phyloP scores from a whole-genome alignment of 768 basidiomycete species.

The Macrolepiota fuliginosa region DNA sequence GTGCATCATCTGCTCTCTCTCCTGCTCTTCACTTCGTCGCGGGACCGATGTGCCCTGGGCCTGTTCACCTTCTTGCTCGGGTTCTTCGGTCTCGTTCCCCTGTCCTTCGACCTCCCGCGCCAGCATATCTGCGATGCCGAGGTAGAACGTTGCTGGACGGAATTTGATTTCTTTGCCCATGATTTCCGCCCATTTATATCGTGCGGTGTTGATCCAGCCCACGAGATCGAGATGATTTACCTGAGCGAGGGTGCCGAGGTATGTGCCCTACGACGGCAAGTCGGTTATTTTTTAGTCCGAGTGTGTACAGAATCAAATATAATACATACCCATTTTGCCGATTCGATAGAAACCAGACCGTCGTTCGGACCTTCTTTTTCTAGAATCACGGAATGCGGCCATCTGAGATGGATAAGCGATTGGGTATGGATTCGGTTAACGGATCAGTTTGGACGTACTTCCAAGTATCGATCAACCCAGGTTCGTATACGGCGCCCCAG shows the following conservation, averaged over 20 bases:
- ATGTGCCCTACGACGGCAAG: constrained; percentile 63
- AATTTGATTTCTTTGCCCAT: constrained; percentile 89
- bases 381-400: constrained; percentile 77
- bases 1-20: constrained; percentile 24
- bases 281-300: neutral
- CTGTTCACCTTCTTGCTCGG: neutral
- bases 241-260: constrained; percentile 86
- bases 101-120: constrained; percentile 73
- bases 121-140: constrained; percentile 76
- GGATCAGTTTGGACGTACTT: constrained; percentile 38
- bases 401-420: constrained; percentile 30
- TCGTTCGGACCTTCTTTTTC: constrained; percentile 93
- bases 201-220: constrained; percentile 89
- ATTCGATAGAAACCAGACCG: constrained; percentile 86
- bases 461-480: constrained; percentile 90
- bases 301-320: neutral
- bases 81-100: constrained; percentile 1
- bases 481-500: constrained; percentile 92
- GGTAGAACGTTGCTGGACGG: constrained; percentile 89
- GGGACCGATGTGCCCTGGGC: neutral
- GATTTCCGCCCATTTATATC: constrained; percentile 88
- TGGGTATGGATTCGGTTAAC: neutral
- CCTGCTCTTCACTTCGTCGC: neutral
- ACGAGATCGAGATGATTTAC: constrained; percentile 94
- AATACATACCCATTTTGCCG: constrained; percentile 73